phyloP scores from a whole-genome alignment of 768 basidiomycete species.

The Hypsizygus marmoreus region DNA sequence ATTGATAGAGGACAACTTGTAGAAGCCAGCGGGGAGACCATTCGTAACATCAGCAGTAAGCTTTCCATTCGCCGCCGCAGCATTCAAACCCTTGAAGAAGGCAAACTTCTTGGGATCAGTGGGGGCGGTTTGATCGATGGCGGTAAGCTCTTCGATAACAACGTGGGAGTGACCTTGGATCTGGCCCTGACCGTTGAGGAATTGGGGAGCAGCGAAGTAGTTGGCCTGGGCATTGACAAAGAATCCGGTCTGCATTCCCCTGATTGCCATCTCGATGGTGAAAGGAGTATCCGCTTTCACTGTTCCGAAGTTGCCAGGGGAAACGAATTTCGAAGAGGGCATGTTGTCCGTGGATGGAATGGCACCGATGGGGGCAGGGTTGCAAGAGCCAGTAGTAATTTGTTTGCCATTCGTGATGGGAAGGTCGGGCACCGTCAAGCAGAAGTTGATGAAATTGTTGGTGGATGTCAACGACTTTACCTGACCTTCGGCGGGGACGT shows the following conservation, averaged over 20 bases:
- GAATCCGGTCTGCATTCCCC: slow-evolving; percentile 36
- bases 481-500: slow-evolving; percentile 35
- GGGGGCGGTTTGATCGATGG: slow-evolving; percentile 36
- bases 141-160: slow-evolving; percentile 36
- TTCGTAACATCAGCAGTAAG: slow-evolving; percentile 45
- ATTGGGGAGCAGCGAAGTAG: slow-evolving; percentile 50
- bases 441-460: slow-evolving; percentile 57
- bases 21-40: slow-evolving; percentile 59
- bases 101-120: slow-evolving; percentile 54
- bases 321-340: slow-evolving; percentile 41
- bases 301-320: slow-evolving; percentile 36
- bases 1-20: slow-evolving; percentile 59
- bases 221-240: slow-evolving; percentile 45
- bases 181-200: slow-evolving; percentile 40
- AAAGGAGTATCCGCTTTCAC: slow-evolving; percentile 44
- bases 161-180: slow-evolving; percentile 50
- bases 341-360: slow-evolving; percentile 44
- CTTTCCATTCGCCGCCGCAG: slow-evolving; percentile 50
- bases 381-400: slow-evolving; percentile 25
- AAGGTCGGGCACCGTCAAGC: slow-evolving; percentile 41
- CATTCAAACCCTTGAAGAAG: slow-evolving; percentile 66
- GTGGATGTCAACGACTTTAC: slow-evolving; percentile 44
- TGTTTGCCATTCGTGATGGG: slow-evolving; percentile 57
- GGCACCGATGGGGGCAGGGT: slow-evolving; percentile 38
- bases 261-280: slow-evolving; percentile 42